Base-by-base conservation (phyloP, 1,139 yeast species). In the Eremothecium cymbalariae region DNA sequence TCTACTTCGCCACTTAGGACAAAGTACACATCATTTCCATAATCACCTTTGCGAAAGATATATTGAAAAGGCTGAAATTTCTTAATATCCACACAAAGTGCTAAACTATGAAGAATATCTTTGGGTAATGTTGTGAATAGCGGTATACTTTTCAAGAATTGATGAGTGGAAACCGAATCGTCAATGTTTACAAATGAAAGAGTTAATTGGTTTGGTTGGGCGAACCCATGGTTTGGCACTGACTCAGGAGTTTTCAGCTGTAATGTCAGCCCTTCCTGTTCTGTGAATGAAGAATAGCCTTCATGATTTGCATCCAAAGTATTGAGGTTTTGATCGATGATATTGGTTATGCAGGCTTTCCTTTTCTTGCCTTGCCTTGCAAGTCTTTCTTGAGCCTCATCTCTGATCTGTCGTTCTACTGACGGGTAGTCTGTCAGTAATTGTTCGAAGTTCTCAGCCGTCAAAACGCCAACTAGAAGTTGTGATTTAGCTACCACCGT, bases 301-400 rank as follows among this genome's bases (percentile, higher is more conserved):
- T 9, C 25, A 32, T 4, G 18, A 25, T 13, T 16, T 32, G 27
- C 15, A 18, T 31, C 4, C 12, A 15, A 18, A 23, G n/a, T n/a
- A n/a, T n/a, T n/a, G n/a, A n/a, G n/a, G n/a, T n/a, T n/a, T n/a
- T 32, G 26, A 8, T 25, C 33, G 4, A 34, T 16, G 18, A 37
- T 28, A n/a, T 33, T 34, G 4, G 33, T 9, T 7, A 37, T 33
- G 11, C 57, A 55, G 37, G 57, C 46, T 41, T 65, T 60, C 41
- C 66, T 67, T 50, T 74, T 68, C 53, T 77, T 76, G 36, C 74
- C 81, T 47, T 73, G 77, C 72, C 77, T 72, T 4, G 82, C 78
- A 39, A 80, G 59, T 33, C 90, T 63, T 51, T 79, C 85, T 48
- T 79, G 86, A 4, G 86, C 88, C 53, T 80, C 90, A 51, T 79